Evolutionary conservation across 2,329 filamentous ascomycete genomes (phyloP).

Genomic region (Fusarium compactum): DNA sequence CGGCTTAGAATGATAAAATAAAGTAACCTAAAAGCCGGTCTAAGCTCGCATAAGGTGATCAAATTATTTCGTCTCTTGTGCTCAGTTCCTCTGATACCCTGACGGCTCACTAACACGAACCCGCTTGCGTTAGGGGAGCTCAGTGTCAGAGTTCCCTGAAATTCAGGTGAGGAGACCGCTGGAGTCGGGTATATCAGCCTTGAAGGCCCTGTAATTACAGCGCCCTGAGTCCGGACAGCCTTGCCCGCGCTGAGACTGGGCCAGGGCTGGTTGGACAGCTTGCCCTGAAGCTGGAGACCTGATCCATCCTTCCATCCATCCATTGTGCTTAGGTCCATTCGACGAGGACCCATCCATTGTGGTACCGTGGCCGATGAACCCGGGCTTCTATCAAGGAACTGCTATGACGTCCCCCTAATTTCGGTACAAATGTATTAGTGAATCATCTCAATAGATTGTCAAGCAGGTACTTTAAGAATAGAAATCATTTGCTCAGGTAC

Average conservation of each 20-base stretch:
- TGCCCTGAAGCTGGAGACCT: conserved; percentile 32
- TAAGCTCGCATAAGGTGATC: background rate
- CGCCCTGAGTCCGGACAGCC: background rate
- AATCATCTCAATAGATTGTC: conserved; percentile 9
- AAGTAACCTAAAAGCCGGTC: background rate
- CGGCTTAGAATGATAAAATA: background rate
- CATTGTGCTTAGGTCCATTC: conserved; percentile 16
- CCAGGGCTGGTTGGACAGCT: conserved; percentile 39
- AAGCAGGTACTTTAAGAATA: conserved; percentile 1
- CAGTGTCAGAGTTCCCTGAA: conserved; percentile 24
- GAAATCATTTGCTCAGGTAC: background rate
- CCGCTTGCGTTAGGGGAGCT: conserved; percentile 20
- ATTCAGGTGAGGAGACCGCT: conserved; percentile 14
- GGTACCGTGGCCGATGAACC: conserved; percentile 30
- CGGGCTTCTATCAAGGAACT: conserved; percentile 28
- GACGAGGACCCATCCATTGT: conserved; percentile 33
- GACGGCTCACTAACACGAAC: conserved; percentile 44
- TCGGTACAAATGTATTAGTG: conserved; percentile 14
- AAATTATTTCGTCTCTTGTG: background rate
- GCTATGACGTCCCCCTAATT: conserved; percentile 22
- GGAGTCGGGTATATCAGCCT: conserved; percentile 1
- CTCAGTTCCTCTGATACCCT: background rate
- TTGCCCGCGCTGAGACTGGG: conserved; percentile 30
- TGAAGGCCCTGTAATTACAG: conserved; percentile 26
- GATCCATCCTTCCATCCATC: conserved; percentile 1